These are phyloP conservation scores for Scorias spongiosa DNA, from an alignment of 2,329 filamentous ascomycete species.

Conservation along the genomic window DNA sequence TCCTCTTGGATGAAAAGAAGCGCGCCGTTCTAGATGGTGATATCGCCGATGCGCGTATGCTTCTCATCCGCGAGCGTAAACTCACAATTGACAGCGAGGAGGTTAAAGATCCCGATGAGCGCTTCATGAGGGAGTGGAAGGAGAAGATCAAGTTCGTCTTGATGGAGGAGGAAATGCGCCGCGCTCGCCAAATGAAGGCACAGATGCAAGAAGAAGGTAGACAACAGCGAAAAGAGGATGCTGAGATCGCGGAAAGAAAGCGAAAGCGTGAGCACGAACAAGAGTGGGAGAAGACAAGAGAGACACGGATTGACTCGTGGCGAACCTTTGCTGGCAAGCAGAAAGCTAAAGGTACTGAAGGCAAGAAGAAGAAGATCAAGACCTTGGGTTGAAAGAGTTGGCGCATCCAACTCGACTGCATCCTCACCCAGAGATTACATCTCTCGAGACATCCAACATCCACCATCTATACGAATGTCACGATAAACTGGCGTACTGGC, in stretches of 20 bases:
- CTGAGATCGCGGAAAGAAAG: constrained; percentile 54
- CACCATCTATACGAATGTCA: no score
- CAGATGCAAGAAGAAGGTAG: constrained; percentile 94
- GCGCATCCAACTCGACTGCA: no score
- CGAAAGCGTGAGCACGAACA: constrained; percentile 70
- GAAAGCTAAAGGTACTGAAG: constrained; percentile 25
- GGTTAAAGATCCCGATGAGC: constrained; percentile 52
- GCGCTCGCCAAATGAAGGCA: constrained; percentile 73
- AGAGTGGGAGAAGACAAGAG: constrained; percentile 86
- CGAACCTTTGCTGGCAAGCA: constrained; percentile 65
- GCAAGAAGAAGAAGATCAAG: constrained; percentile 40
- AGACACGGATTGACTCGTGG: constrained; percentile 88
- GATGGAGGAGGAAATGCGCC: constrained; percentile 78
- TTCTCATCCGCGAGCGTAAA: constrained; percentile 87
- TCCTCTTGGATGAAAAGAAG: constrained; percentile 87
- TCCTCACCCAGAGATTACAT: no score
- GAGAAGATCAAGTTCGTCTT: constrained; percentile 82
- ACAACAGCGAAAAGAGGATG: constrained; percentile 71
- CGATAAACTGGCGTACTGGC: no score
- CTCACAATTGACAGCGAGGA: constrained; percentile 82
- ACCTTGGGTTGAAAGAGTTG: constrained; percentile 28
- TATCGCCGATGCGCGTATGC: constrained; percentile 88
- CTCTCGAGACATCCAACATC: no score
- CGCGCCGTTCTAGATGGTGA: constrained; percentile 78
- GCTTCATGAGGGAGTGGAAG: constrained; percentile 75